A percentile compares a stretch with the other conserved stretches of the same genome.
Conservation (phyloP, 352 stramenopile species). For the Phytophthora colocasiae region DNA sequence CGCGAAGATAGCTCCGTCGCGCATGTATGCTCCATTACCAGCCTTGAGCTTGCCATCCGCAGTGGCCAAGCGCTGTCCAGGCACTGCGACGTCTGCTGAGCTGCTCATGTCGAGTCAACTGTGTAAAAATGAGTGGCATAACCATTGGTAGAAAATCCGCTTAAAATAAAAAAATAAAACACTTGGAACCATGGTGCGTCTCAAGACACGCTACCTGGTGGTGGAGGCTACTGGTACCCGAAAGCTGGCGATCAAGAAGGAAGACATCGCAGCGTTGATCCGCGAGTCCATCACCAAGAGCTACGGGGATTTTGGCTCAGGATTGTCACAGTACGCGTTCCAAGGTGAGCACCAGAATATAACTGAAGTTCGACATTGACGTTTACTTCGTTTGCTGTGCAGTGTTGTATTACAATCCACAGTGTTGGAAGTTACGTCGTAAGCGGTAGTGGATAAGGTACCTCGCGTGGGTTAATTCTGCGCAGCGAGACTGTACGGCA, state of each 20-base stretch:
- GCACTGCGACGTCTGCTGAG: slow-evolving; percentile 49
- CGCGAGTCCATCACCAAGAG: slow-evolving; percentile 71
- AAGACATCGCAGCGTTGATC: slow-evolving; percentile 63
- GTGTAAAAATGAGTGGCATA: slow-evolving; percentile 17
- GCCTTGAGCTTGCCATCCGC: slow-evolving; percentile 45
- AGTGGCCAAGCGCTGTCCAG: slow-evolving; percentile 61
- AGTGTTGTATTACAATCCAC: slow-evolving; percentile 74
- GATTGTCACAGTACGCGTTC: slow-evolving; percentile 78
- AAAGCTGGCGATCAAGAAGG: slow-evolving; percentile 62
- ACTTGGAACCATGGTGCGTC: slow-evolving; percentile 60
- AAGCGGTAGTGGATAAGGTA: too few species aligned
- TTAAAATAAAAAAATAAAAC: neutral
- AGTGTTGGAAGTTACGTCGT: too few species aligned
- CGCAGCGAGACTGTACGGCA: too few species aligned
- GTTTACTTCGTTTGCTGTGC: slow-evolving; percentile 4
- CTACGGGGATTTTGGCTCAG: slow-evolving; percentile 75
- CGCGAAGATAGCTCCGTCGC: slow-evolving; percentile 71
- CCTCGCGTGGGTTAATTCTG: too few species aligned
- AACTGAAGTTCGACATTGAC: neutral
- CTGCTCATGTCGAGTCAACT: slow-evolving; percentile 34
- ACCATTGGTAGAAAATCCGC: neutral
- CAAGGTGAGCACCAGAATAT: slow-evolving; percentile 50
- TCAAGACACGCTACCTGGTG: slow-evolving; percentile 82
- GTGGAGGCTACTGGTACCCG: slow-evolving; percentile 58
- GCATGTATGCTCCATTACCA: slow-evolving; percentile 61